Conservation (phyloP, 495 filamentous ascomycete species). For the Daldinia caldariorum region DNA sequence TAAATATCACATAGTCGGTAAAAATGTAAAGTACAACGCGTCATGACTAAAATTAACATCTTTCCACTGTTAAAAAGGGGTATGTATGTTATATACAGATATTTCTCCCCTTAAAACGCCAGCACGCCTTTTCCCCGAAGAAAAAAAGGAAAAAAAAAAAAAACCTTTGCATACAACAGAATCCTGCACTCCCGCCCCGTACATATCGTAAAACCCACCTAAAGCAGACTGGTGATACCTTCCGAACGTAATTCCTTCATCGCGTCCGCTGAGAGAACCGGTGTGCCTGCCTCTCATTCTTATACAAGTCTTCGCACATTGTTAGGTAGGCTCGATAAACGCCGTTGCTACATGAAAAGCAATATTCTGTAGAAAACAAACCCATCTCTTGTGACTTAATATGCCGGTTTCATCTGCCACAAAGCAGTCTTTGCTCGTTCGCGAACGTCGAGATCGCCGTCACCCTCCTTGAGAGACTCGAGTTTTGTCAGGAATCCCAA, state of each 20-base stretch:
- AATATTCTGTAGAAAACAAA: neutral
- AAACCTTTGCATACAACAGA: conserved; percentile 15
- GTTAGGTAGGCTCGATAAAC: neutral
- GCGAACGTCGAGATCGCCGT: conserved; percentile 82
- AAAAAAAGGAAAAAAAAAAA: neutral
- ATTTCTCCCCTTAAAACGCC: conserved; percentile 19
- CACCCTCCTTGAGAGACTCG: conserved; percentile 67
- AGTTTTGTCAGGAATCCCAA: conserved; percentile 77
- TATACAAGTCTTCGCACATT: neutral
- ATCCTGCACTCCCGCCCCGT: neutral
- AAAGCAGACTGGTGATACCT: neutral
- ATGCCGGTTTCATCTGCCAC: conserved; percentile 66
- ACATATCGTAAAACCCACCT: neutral
- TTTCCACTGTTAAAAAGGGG: conserved; percentile 14
- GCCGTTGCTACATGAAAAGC: neutral
- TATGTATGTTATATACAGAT: conserved; percentile 18
- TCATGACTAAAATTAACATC: neutral
- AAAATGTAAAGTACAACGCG: neutral
- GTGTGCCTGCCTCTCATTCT: neutral
- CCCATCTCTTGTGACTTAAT: conserved; percentile 9
- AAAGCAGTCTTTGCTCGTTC: conserved; percentile 84
- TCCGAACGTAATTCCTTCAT: neutral
- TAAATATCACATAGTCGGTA: neutral
- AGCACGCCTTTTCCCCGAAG: conserved; percentile 2
- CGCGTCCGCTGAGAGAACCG: neutral